Conservation (phyloP, 306 rosid genomes). For the Cucurbita argyrosperma region DNA sequence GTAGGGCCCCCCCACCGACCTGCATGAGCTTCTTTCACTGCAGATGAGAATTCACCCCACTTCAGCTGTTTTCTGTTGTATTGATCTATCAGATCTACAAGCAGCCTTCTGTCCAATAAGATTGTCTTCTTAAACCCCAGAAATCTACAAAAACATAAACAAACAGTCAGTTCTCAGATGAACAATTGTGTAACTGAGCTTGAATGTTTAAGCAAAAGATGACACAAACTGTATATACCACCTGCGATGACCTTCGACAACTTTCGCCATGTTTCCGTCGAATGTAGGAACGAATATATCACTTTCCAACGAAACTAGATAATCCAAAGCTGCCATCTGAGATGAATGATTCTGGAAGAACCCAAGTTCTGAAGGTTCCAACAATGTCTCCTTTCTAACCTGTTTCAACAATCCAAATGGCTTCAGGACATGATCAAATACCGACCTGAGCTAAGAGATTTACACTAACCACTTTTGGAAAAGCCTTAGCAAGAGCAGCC, state of each 20-base stretch:
- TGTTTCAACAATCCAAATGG: conserved; percentile 22
- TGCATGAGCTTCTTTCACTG: conserved; percentile 67
- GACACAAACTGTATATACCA: conserved; percentile 43
- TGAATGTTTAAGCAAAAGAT: not conserved
- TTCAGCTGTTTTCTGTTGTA: conserved; percentile 31
- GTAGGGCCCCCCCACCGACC: conserved; percentile 70
- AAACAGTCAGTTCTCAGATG: not conserved
- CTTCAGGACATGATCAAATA: not conserved
- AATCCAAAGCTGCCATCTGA: conserved; percentile 98
- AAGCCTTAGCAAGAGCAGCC: conserved; percentile 61
- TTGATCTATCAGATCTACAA: conserved; percentile 74
- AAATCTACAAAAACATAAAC: conserved; percentile 32
- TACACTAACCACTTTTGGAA: conserved; percentile 63
- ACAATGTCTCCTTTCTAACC: conserved; percentile 90
- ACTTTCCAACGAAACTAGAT: conserved; percentile 88
- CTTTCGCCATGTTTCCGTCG: conserved; percentile 99
- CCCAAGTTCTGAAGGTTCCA: conserved; percentile 67
- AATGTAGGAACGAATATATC: conserved; percentile 94
- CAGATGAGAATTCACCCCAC: conserved; percentile 78
- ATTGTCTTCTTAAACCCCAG: conserved; percentile 82
- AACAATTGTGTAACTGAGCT: not conserved
- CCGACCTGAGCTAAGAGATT: not conserved
- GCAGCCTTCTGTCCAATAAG: conserved; percentile 61
- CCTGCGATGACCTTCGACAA: conserved; percentile 99
- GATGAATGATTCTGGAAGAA: conserved; percentile 94